These are phyloP conservation scores for Trichoderma sp. DNA, from an alignment of 2,329 filamentous ascomycete species.

Conservation along the genomic window DNA sequence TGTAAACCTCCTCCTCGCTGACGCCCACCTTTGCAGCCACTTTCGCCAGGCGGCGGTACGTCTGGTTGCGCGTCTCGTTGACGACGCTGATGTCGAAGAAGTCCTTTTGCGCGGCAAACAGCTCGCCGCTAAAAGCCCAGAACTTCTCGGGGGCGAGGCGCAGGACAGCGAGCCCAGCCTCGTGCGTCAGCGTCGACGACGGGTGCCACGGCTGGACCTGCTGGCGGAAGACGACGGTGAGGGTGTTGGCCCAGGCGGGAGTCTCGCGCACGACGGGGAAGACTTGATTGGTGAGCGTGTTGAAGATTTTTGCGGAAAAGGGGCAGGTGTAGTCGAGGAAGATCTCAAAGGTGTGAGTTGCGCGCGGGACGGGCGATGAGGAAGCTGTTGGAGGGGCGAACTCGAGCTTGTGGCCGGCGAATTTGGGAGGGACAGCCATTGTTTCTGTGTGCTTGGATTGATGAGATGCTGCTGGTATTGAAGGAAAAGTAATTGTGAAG, in stretches of 20 bases:
- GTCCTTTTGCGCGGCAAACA: slow-evolving; percentile 66
- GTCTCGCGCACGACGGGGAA: slow-evolving; percentile 64
- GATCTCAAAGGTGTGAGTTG: slow-evolving; percentile 62
- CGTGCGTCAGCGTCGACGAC: slow-evolving; percentile 76
- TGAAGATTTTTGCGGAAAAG: slow-evolving; percentile 68
- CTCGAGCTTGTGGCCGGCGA: slow-evolving; percentile 68
- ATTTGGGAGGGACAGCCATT: slow-evolving; percentile 78
- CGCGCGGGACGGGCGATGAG: slow-evolving; percentile 40
- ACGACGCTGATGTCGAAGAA: slow-evolving; percentile 88
- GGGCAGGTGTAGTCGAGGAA: slow-evolving; percentile 93
- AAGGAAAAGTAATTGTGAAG: slow-evolving; percentile 15
- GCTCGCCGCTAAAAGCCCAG: slow-evolving; percentile 72
- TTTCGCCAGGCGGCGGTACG: slow-evolving; percentile 76
- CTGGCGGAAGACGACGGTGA: slow-evolving; percentile 83
- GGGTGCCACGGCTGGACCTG: slow-evolving; percentile 97
- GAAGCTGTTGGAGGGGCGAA: slow-evolving; percentile 43
- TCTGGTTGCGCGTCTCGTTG: slow-evolving; percentile 79
- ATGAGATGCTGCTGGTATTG: no score
- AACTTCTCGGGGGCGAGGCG: slow-evolving; percentile 70
- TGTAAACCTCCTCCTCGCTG: slow-evolving; percentile 68
- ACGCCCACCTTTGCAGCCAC: slow-evolving; percentile 70
- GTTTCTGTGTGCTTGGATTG: neutral
- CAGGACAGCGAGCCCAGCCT: slow-evolving; percentile 81
- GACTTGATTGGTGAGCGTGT: slow-evolving; percentile 53
- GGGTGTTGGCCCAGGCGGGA: slow-evolving; percentile 54